A percentile compares a stretch with the other conserved stretches of the same genome.
phyloP scores from a whole-genome alignment of 2,329 filamentous ascomycete species.

The Arthroderma sp. region DNA sequence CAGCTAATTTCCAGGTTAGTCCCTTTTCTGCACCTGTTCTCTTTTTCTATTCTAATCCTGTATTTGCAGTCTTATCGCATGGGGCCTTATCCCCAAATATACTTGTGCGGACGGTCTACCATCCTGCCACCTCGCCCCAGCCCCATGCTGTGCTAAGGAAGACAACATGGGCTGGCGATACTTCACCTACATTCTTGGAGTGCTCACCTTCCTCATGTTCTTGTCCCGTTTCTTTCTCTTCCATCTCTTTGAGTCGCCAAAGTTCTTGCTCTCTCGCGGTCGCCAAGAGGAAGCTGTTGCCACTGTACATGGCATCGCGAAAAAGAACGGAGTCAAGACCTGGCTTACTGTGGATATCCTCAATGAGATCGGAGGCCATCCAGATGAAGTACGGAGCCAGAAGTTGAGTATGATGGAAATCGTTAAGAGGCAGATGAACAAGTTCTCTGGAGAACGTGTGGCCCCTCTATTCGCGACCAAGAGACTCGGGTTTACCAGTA shows the following conservation, averaged over 20 bases:
- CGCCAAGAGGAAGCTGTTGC: conserved; percentile 67
- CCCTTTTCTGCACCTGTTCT: background rate
- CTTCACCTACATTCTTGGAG: conserved; percentile 58
- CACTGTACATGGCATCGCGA: conserved; percentile 66
- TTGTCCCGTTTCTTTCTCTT: conserved; percentile 67
- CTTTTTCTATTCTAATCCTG: background rate
- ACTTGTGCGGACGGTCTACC: conserved; percentile 34
- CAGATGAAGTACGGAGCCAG: conserved; percentile 30
- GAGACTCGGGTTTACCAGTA: conserved; percentile 39
- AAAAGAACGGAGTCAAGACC: conserved; percentile 55
- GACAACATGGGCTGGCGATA: conserved; percentile 64
- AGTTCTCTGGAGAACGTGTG: conserved; percentile 57
- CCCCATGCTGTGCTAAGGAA: conserved; percentile 35
- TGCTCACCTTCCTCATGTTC: conserved; percentile 66
- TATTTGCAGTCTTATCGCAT: conserved; percentile 43
- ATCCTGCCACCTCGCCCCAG: conserved; percentile 22
- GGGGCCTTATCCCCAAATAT: conserved; percentile 62
- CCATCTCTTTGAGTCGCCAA: conserved; percentile 72
- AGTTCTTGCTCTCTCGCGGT: conserved; percentile 65
- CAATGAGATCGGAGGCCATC: conserved; percentile 43
- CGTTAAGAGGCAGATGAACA: conserved; percentile 47
- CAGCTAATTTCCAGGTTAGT: conserved; percentile 51
- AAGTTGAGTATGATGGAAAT: conserved; percentile 38
- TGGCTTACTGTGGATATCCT: conserved; percentile 63
- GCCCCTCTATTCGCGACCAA: conserved; percentile 48